These are phyloP conservation scores for Pecoramyces ruminantium DNA, from an alignment of 192 early-diverging fungal genomes.

Conservation along the genomic window DNA sequence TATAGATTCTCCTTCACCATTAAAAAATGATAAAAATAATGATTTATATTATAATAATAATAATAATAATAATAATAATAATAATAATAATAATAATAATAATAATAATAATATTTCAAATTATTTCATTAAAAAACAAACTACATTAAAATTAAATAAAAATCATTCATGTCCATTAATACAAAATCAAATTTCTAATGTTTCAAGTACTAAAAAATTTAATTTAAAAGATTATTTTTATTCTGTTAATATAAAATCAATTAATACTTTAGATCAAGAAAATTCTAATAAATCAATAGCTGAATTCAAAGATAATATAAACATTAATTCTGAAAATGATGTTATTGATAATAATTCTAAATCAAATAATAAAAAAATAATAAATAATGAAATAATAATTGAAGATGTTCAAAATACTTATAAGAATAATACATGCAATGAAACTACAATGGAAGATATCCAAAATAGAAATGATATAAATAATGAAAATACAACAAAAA, in stretches of 20 bases:
- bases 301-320: not conserved
- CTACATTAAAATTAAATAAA: not conserved
- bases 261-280: too few species aligned
- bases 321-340: not conserved
- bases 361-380: not conserved
- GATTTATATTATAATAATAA: too few species aligned
- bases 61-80: not conserved
- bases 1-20: too few species aligned
- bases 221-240: not conserved
- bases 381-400: not conserved
- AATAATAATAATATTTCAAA: not conserved
- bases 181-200: not conserved
- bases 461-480: too few species aligned
- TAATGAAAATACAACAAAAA: too few species aligned
- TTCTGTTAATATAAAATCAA: not conserved
- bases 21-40: too few species aligned
- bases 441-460: not conserved
- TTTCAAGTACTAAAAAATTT: not conserved
- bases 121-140: not conserved
- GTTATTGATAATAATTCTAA: not conserved
- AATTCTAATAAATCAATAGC: too few species aligned
- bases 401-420: not conserved
- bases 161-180: not conserved
- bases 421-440: not conserved
- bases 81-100: not conserved